A percentile compares a stretch with the other conserved stretches of the same genome.
phyloP scores from a whole-genome alignment of 1,284 basidiomycete genomes.

The Cryptococcus sp. region DNA sequence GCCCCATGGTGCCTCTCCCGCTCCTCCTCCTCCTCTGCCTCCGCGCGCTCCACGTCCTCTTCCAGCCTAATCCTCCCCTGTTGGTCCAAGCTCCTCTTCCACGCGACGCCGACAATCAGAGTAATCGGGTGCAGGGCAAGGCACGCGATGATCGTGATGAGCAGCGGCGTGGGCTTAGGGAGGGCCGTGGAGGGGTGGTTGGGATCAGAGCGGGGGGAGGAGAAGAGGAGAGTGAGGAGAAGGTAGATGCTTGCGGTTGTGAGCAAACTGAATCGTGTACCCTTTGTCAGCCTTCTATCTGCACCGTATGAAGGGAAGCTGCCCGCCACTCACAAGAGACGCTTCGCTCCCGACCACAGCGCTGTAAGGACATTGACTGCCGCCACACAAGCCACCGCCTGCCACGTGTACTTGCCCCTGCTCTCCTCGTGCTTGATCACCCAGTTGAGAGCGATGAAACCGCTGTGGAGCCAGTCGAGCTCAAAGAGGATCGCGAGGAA shows the following conservation, averaged over 20 bases:
- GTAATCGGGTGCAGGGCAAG: constrained; percentile 48
- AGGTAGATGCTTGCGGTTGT: constrained; percentile 43
- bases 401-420: constrained; percentile 41
- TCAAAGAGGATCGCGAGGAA: constrained; percentile 53
- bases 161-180: constrained; percentile 41
- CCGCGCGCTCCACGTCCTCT: constrained; percentile 47
- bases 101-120: constrained; percentile 37
- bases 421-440: constrained; percentile 35
- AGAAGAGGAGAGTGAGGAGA: constrained; percentile 45
- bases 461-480: constrained; percentile 53
- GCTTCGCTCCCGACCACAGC: constrained; percentile 37
- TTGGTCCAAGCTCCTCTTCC: constrained; percentile 36
- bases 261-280: constrained; percentile 26
- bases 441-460: constrained; percentile 54
- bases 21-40: constrained; percentile 27
- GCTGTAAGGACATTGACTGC: constrained; percentile 41
- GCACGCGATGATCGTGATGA: constrained; percentile 43
- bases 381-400: constrained; percentile 37
- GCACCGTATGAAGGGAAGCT: not conserved
- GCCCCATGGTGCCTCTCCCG: constrained; percentile 2
- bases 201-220: constrained; percentile 34
- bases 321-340: constrained; percentile 34
- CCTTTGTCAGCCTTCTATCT: no score
- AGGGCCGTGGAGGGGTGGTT: constrained; percentile 33
- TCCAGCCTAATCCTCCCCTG: constrained; percentile 49